A percentile compares a stretch with the other conserved stretches of the same genome.
These are phyloP conservation scores for Albugo laibachii DNA, from an alignment of 352 stramenopile genomes.

Conservation along the genomic window DNA sequence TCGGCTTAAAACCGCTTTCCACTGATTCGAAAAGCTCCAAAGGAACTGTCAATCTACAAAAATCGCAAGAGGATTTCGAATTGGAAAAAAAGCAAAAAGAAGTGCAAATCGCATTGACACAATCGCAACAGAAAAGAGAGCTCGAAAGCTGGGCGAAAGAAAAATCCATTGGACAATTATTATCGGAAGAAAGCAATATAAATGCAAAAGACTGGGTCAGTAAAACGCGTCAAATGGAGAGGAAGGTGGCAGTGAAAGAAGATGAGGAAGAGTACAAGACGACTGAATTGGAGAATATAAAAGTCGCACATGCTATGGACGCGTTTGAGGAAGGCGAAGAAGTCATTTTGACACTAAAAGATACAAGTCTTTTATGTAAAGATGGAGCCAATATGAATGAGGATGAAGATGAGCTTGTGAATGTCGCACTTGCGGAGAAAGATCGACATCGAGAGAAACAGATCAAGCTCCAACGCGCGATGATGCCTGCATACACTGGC, in stretches of 20 bases:
- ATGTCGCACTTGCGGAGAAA: slow-evolving; percentile 63
- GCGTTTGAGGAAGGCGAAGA: slow-evolving; percentile 82
- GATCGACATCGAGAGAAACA: slow-evolving; percentile 27
- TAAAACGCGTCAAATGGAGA: slow-evolving; percentile 16
- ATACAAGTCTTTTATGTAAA: slow-evolving; percentile 66
- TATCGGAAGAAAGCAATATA: slow-evolving; percentile 14
- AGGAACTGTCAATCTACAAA: slow-evolving; percentile 40
- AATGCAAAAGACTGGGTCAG: slow-evolving; percentile 60
- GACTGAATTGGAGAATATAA: slow-evolving; percentile 65
- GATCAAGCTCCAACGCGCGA: slow-evolving; percentile 18
- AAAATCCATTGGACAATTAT: slow-evolving; percentile 52
- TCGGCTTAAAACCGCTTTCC: slow-evolving; percentile 57
- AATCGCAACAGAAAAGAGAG: slow-evolving; percentile 50
- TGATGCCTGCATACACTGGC: slow-evolving; percentile 79
- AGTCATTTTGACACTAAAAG: slow-evolving; percentile 88
- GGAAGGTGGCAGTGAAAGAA: slow-evolving; percentile 1
- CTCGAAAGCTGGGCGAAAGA: slow-evolving; percentile 44
- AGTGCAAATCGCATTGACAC: slow-evolving; percentile 31
- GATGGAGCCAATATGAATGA: slow-evolving; percentile 74
- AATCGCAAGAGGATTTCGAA: slow-evolving; percentile 30
- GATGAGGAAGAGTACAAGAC: slow-evolving; percentile 29
- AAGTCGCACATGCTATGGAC: slow-evolving; percentile 74
- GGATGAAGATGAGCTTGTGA: slow-evolving; percentile 56
- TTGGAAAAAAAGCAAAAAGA: slow-evolving; percentile 22
- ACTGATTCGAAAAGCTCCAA: slow-evolving; percentile 23